Percentiles rank a stretch among this genome's conserved stretches.
Conservation (phyloP, 441 rosid species). For the Pelargonium citronellum region DNA sequence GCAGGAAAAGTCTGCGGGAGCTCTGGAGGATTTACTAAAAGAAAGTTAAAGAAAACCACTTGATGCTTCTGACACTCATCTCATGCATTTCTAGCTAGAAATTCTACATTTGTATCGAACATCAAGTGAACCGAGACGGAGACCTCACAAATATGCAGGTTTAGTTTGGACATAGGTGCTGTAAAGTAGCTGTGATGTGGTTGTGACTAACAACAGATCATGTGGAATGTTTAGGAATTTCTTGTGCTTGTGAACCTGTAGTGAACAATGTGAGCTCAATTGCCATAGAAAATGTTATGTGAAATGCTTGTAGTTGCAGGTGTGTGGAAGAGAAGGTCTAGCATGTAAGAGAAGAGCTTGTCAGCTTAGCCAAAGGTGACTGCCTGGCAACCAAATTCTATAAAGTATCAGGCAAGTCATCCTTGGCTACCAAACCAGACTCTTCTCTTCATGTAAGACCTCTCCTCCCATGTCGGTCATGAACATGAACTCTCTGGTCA, state of each 20-base stretch:
- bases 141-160: too few relatives aligned
- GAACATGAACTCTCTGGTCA: not conserved
- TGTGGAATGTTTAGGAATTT: too few relatives aligned
- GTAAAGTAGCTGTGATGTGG: not conserved
- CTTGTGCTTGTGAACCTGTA: too few relatives aligned
- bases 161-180: too few relatives aligned
- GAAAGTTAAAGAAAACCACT: not conserved
- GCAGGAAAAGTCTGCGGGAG: not conserved
- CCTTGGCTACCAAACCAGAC: slow-evolving; percentile 4
- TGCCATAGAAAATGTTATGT: too few relatives aligned
- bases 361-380: not conserved
- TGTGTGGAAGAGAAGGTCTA: not conserved
- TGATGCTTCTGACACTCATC: too few relatives aligned
- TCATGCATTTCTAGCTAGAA: too few relatives aligned
- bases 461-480: not conserved
- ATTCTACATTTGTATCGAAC: too few relatives aligned
- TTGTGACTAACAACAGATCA: too few relatives aligned
- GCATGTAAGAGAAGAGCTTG: not conserved
- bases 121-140: too few relatives aligned
- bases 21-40: not conserved
- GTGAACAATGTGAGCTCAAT: too few relatives aligned
- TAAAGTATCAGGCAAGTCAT: not conserved
- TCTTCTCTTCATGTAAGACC: slow-evolving; percentile 3
- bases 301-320: not conserved
- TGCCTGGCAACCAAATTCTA: slow-evolving; percentile 7